Conservation (phyloP, 257 asterid species). For the Capsicum baccatum region DNA sequence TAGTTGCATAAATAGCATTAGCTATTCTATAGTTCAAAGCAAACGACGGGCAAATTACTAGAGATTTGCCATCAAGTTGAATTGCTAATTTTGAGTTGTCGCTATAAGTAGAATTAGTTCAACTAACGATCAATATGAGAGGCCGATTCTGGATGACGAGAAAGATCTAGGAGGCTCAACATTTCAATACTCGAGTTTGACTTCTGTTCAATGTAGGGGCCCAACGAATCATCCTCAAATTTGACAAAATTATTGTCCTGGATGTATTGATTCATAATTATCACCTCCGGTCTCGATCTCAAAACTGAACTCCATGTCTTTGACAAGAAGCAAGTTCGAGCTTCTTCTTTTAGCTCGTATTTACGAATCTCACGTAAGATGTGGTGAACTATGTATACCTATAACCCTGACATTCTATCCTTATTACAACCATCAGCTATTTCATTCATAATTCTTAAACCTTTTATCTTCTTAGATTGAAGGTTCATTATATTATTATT, state of each 20-base stretch:
- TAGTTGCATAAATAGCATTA: too few relatives aligned
- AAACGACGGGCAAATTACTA: too few relatives aligned
- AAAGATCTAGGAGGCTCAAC: too few relatives aligned
- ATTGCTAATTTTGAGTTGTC: too few relatives aligned
- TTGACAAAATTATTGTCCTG: not conserved
- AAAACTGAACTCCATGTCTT: not conserved
- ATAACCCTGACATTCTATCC: not conserved
- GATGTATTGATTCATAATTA: too few relatives aligned
- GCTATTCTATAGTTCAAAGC: too few relatives aligned
- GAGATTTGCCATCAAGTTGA: too few relatives aligned
- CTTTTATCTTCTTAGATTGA: too few relatives aligned
- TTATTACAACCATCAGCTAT: too few relatives aligned
- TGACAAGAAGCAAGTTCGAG: not conserved
- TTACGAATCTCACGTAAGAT: not conserved
- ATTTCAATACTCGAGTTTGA: not conserved
- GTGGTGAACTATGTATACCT: not conserved
- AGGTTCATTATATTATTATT: too few relatives aligned
- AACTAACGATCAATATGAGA: not conserved
- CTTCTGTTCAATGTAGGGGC: not conserved
- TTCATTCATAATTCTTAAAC: too few relatives aligned
- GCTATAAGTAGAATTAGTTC: too few relatives aligned
- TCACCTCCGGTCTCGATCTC: not conserved
- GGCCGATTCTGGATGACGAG: not conserved
- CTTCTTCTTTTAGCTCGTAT: not conserved
- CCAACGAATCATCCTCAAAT: not conserved